Conservation (phyloP, 352 stramenopile genomes). For the Phytophthora cactorum region DNA sequence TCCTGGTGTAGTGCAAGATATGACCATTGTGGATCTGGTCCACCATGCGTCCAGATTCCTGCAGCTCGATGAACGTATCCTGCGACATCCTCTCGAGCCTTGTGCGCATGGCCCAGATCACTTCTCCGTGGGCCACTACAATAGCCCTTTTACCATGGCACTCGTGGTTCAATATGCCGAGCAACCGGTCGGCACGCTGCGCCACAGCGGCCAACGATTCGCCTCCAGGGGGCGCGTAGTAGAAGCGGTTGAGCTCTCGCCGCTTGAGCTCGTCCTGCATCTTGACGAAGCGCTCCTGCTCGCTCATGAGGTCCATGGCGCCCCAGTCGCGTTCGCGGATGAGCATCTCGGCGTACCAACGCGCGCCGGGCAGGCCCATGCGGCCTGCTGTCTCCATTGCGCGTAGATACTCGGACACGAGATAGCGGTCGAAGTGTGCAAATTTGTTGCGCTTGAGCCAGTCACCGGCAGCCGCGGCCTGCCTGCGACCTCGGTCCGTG, state of each 20-base stretch:
- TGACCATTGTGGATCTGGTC: conserved; percentile 92
- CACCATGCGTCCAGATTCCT: conserved; percentile 85
- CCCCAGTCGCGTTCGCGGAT: conserved; percentile 91
- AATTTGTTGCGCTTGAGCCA: conserved; percentile 86
- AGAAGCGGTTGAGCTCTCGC: conserved; percentile 85
- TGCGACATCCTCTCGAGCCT: conserved; percentile 89
- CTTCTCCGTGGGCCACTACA: conserved; percentile 88
- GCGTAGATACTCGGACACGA: conserved; percentile 89
- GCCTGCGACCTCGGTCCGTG: conserved; percentile 79
- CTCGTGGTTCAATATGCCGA: conserved; percentile 83
- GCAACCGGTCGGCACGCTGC: conserved; percentile 79
- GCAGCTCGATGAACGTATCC: conserved; percentile 87
- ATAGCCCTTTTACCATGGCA: conserved; percentile 81
- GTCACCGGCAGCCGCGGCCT: conserved; percentile 77
- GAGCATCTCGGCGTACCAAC: conserved; percentile 90
- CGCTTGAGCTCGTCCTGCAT: conserved; percentile 89
- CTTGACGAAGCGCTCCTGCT: conserved; percentile 86
- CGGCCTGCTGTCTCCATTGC: conserved; percentile 87
- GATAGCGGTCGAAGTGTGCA: conserved; percentile 82
- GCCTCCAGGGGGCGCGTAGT: conserved; percentile 84
- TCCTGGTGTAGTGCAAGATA: conserved; percentile 88
- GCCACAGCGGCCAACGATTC: conserved; percentile 86
- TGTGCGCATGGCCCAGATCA: conserved; percentile 91
- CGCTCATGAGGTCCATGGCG: conserved; percentile 91
- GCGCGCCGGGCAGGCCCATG: conserved; percentile 70